Base-by-base conservation (phyloP, 345 rosid species). In the Hibiscus trionum region DNA sequence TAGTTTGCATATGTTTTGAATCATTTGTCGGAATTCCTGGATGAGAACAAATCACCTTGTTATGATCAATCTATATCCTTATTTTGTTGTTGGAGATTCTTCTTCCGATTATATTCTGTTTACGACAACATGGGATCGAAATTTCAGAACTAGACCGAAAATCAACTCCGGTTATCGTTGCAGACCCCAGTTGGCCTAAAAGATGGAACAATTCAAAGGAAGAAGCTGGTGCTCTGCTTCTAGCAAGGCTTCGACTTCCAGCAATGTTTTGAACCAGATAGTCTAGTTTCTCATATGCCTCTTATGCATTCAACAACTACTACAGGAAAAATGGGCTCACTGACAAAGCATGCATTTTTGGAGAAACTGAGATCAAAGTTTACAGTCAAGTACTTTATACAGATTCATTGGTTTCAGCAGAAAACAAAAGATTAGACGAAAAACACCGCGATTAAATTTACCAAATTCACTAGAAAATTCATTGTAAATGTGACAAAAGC, bases 261-360 rank as follows among this genome's bases (percentile, higher is more conserved):
- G 76, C 96, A 96, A 52, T 94, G 98, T 84, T 94, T 82, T 61
- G 88, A 94, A 80, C 97, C 98, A 0, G 96, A 94, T 75, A 88
- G 88, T 11, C 80, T 90, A 70, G 82, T 86, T 55, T 92, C 97
- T 78, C 99, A 27, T 27, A 92, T 80, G 97, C 99, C 57, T 95
- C 99, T 44, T 95, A 50, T 19, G 97, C 93, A 21, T 88, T 92
- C 80, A 92, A 95, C 82, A 80, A 85, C 77, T 95, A 86, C 74
- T 95, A 81, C 92, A n/a, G n/a, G 79, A 96, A 90, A 72, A 89
- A 90, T 70, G 91, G 97, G 27, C 97, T 92, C 6, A 78, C 81
- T 7, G 96, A 7, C 1, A 29, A 56, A 19, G 93, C 96, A 71
- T 92, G 99, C 80, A 85, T 89, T 77, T 95, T 95, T 64, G 96